Evolutionary conservation across 345 rosid species (phyloP).

Genomic region (Raphanus sativus): DNA sequence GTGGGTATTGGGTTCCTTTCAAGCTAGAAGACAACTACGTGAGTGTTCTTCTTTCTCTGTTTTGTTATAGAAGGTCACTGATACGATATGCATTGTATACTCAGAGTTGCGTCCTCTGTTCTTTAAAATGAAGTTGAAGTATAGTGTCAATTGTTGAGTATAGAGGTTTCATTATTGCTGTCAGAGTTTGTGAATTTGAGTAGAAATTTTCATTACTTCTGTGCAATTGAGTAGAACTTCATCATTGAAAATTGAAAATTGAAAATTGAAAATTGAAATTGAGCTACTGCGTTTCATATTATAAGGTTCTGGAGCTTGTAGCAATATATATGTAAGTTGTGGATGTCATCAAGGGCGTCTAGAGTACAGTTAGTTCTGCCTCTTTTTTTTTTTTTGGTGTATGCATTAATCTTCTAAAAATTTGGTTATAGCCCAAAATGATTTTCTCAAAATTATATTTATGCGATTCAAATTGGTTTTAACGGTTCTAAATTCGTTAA

Average conservation of each 20-base stretch:
- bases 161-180: neutral
- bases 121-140: neutral
- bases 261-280: neutral
- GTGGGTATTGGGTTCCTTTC: constrained; percentile 75
- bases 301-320: neutral
- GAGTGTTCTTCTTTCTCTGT: constrained; percentile 12
- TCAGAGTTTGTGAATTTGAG: neutral
- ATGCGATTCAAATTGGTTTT: neutral
- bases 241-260: neutral
- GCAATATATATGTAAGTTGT: neutral
- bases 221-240: neutral
- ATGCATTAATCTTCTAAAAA: neutral
- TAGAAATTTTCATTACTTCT: neutral
- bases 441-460: too few species aligned
- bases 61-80: neutral
- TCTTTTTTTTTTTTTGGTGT: neutral
- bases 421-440: neutral
- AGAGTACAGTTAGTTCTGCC: neutral
- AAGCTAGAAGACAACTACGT: constrained; percentile 50
- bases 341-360: neutral
- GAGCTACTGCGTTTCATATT: neutral
- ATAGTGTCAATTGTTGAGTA: neutral
- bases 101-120: neutral
- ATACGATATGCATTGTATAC: neutral
- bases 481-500: too few species aligned